These are phyloP conservation scores for Epichloe sp. DNA, from an alignment of 2,329 filamentous ascomycete species.

Conservation along the genomic window DNA sequence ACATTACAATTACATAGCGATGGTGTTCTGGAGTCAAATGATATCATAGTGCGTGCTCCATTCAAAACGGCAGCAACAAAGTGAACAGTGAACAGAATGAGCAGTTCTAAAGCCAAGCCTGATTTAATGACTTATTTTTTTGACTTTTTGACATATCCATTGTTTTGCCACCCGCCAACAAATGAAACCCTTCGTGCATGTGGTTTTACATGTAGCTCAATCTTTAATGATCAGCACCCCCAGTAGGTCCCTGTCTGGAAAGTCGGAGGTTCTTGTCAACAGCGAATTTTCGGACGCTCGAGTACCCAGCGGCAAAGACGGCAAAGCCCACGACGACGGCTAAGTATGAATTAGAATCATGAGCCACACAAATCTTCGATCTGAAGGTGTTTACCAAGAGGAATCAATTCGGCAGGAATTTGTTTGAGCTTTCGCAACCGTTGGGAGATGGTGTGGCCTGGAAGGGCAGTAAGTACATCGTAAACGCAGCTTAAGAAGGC, in stretches of 20 bases:
- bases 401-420: slow-evolving; percentile 87
- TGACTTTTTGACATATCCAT: slow-evolving; percentile 9
- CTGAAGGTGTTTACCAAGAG: slow-evolving; percentile 54
- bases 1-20: slow-evolving; percentile 30
- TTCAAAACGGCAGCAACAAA: slow-evolving; percentile 12
- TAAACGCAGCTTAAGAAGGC: neutral
- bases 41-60: slow-evolving; percentile 7
- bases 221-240: slow-evolving; percentile 22
- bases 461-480: slow-evolving; percentile 1
- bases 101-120: slow-evolving; percentile 1
- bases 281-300: slow-evolving; percentile 65
- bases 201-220: slow-evolving; percentile 1
- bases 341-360: slow-evolving; percentile 20
- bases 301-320: slow-evolving; percentile 70
- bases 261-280: slow-evolving; percentile 91
- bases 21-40: slow-evolving; percentile 26
- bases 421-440: slow-evolving; percentile 79
- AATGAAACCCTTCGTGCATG: slow-evolving; percentile 2
- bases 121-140: slow-evolving; percentile 8
- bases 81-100: slow-evolving; percentile 5
- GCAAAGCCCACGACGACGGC: slow-evolving; percentile 82
- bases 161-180: slow-evolving; percentile 4
- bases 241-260: slow-evolving; percentile 48
- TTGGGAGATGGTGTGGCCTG: slow-evolving; percentile 95
- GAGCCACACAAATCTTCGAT: neutral